A percentile compares a stretch with the other conserved stretches of the same genome.
Evolutionary conservation across 805 yeast species (phyloP).

Genomic region (Nakazawaea ambrosiae): DNA sequence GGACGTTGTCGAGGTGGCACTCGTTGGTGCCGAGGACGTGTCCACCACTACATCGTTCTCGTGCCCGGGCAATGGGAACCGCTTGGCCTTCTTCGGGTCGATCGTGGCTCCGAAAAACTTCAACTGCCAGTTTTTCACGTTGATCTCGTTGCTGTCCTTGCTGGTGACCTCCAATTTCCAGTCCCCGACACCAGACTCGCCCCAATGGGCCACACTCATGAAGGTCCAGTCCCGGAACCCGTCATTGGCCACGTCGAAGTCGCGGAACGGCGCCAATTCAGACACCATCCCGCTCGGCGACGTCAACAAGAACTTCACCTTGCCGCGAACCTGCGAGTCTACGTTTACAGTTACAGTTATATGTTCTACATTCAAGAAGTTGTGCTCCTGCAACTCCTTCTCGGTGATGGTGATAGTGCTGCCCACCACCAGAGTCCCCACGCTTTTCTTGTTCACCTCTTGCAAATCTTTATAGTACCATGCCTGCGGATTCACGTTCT

Average conservation of each 20-base stretch:
- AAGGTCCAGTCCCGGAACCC: constrained; percentile 86
- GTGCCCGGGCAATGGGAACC: constrained; percentile 25
- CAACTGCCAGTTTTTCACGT: constrained; percentile 65
- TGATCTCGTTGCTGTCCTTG: constrained; percentile 28
- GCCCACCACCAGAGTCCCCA: constrained; percentile 16
- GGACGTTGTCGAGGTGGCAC: constrained; percentile 7
- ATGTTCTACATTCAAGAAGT: constrained; percentile 75
- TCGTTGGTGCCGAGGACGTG: constrained; percentile 10
- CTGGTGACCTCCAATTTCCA: constrained; percentile 70
- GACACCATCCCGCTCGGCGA: constrained; percentile 78
- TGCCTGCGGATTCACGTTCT: constrained; percentile 85
- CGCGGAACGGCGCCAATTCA: constrained; percentile 63
- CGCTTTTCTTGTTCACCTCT: constrained; percentile 21
- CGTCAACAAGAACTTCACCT: constrained; percentile 50
- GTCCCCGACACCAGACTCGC: constrained; percentile 69
- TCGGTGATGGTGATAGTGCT: constrained; percentile 38
- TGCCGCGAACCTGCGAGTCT: constrained; percentile 61
- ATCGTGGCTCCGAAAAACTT: constrained; percentile 75
- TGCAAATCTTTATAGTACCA: constrained; percentile 54
- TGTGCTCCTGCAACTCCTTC: constrained; percentile 43
- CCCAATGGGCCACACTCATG: constrained; percentile 99
- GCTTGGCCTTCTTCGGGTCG: constrained; percentile 55
- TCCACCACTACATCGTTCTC: constrained; percentile 5
- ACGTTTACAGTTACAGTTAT: constrained; percentile 75
- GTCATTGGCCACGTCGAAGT: constrained; percentile 41